Evolutionary conservation across 1,139 yeast species (phyloP), one percentile per base, ranked within the genome.

Genomic region (Suzukiozyma palmioleophila): DNA sequence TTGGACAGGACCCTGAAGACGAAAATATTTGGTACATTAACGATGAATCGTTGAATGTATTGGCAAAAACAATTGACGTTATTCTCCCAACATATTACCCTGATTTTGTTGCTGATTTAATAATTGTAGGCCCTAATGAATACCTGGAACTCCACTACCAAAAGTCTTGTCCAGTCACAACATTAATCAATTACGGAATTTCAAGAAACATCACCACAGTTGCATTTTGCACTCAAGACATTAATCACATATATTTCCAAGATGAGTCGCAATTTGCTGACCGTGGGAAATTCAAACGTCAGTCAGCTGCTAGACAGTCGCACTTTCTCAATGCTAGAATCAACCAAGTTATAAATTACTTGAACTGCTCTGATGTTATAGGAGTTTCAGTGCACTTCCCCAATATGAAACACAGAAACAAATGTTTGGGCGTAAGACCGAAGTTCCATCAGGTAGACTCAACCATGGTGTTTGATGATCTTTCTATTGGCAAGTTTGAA

Each of bases 71-170:
- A 1, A 45, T 64, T 26, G 66, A 66, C 41, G 52, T 58, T 14
- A 51, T 72, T 31, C 44, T 69, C 14, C 72, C 73, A 2, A 39
- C 39, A 3, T 53, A 48, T 42, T 59, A 63, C 41, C 57, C 64
- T 0, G 52, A 54, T 9, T 56, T 62, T 41, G 43, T 49, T 3
- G 63, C 69, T 1, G 76, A 72, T 46, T 53, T 71, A 49, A 60
- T 71, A 2, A 39, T 72, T 14, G 40, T 68, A 12, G 75, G 76
- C 1, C 75, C 76, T 3, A 59, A 62, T 39, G 69, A 62, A 44
- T 67, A 67, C 8, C 44, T 49, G 3, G 25, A 36, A n/a, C 13
- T 6, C 3, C 3, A 37, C 8, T 10, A 21, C 8, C 25, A 11
- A 3, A 22, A 37, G 21, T 26, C 9, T 9, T 27, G 12, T 9